Base-by-base conservation (phyloP, 163 green algal species). In the Volvox carteri region DNA sequence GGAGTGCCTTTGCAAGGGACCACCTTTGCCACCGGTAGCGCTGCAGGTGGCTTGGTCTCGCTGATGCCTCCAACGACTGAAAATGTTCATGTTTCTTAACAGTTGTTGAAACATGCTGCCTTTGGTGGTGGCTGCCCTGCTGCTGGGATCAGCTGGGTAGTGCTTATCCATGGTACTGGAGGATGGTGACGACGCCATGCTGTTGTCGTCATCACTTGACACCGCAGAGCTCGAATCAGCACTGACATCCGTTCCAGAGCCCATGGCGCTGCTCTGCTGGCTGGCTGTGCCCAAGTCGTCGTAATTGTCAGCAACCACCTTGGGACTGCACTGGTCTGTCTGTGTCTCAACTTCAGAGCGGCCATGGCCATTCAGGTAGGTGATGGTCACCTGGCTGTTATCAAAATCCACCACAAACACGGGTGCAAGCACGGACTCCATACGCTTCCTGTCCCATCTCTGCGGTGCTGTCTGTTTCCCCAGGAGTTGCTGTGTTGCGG, bases 371-470 rank as follows among this genome's bases (percentile, higher is more conserved):
- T 21, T 3, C 1, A 74, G 35, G 50, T 83, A 88, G 0, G 50
- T 81, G 37, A 88, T 21, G 1, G n/a, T 33, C 19, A 88, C 83
- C 16, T 81, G 3, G 25, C 48, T 1, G 28, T 16, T 88, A 0
- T 73, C 50, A 52, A 88, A 37, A 67, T 88, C 68, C 23, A 88
- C 83, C 44, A 81, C 11, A 50, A 81, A 88, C 4, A 88, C 83
- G 2, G 83, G 83, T n/a, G 48, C 50, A 33, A 88, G 83, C 25
- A 42, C 37, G 12, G 48, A 72, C 37, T 62, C 68, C 83, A 88
- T 88, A 14, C 52, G 83, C 0, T n/a, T 23, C 14, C 83, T 39
- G 50, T 88, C 75, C 46, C 18, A 3, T 44, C 73, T 33, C 11
- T 28, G 73, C 19, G 12, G 44, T 33, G 70, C 23, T 48, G 12